phyloP scores from a whole-genome alignment of 192 early-diverging fungal species.

The Coemansia sp. region DNA sequence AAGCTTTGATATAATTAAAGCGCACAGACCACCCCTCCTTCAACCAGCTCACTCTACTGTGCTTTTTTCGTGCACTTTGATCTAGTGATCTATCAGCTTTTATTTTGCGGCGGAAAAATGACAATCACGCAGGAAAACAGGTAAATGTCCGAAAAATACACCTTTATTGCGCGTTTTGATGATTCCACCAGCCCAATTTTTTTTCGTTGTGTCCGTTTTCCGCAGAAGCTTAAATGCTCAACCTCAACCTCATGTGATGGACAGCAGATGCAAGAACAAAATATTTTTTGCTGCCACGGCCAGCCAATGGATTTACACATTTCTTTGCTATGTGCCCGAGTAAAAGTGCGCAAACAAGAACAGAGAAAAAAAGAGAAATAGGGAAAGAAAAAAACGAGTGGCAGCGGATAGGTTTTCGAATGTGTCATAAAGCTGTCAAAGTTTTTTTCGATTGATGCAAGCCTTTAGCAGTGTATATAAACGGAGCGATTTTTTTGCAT shows the following conservation, averaged over 20 bases:
- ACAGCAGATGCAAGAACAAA: neutral
- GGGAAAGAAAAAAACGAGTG: too few species aligned
- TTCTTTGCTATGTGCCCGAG: neutral
- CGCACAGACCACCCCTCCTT: neutral
- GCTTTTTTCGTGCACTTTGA: too few species aligned
- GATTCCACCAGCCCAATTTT: neutral
- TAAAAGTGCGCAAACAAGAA: neutral
- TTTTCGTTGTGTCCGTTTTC: neutral
- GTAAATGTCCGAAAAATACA: conserved; percentile 40
- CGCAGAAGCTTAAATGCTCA: neutral
- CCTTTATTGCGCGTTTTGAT: conserved; percentile 7
- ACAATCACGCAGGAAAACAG: conserved; percentile 11
- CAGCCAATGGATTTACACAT: too few species aligned
- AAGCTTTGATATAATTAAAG: neutral
- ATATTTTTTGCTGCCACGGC: neutral
- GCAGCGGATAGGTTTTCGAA: neutral
- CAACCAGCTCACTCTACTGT: too few species aligned
- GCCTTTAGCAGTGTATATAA: too few species aligned
- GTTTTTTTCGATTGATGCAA: neutral
- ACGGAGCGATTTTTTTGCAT: neutral
- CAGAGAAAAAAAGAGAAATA: neutral
- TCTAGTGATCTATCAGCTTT: neutral
- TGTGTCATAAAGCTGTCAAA: neutral
- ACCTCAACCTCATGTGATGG: conserved; percentile 1
- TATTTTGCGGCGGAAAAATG: conserved; percentile 15